These are phyloP conservation scores for Stentor coeruleus DNA, from an alignment of 73 alveolate species.

Conservation along the genomic window DNA sequence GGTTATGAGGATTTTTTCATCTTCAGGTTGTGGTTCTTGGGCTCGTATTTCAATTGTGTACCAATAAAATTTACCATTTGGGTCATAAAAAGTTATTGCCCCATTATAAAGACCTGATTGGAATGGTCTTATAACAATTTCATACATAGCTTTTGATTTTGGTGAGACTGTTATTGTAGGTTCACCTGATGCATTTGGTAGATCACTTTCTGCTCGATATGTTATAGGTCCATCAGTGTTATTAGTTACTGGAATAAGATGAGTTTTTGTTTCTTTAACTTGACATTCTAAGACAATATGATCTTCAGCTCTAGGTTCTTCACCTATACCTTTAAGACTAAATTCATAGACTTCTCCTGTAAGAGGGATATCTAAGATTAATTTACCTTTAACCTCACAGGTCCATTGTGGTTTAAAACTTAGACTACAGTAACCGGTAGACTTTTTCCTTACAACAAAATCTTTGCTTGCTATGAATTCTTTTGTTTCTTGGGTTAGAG, in stretches of 20 bases:
- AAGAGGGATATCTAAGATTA: slow-evolving; percentile 70
- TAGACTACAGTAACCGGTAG: slow-evolving; percentile 66
- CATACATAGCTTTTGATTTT: slow-evolving; percentile 35
- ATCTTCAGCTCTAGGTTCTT: slow-evolving; percentile 98
- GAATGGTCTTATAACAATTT: slow-evolving; percentile 73
- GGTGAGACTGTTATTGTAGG: slow-evolving; percentile 37
- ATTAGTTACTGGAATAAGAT: slow-evolving; percentile 76
- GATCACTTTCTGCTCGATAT: slow-evolving; percentile 92
- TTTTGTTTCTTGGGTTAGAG: slow-evolving; percentile 58
- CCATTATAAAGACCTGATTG: slow-evolving; percentile 95
- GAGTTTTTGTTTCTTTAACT: slow-evolving; percentile 83
- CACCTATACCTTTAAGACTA: slow-evolving; percentile 94
- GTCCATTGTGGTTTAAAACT: slow-evolving; percentile 92
- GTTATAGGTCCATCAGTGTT: slow-evolving; percentile 70
- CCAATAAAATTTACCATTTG: slow-evolving; percentile 90
- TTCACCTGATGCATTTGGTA: slow-evolving; percentile 88
- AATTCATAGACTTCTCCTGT: slow-evolving; percentile 93
- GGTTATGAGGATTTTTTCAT: slow-evolving; percentile 20
- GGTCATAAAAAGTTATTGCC: slow-evolving; percentile 83
- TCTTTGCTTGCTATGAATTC: slow-evolving; percentile 54
- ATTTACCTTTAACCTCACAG: slow-evolving; percentile 72
- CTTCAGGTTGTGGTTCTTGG: slow-evolving; percentile 26
- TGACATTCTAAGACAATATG: slow-evolving; percentile 88
- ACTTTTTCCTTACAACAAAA: slow-evolving; percentile 69
- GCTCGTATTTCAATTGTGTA: slow-evolving; percentile 44